A percentile compares a stretch with the other conserved stretches of the same genome.
Conservation (phyloP, 2,329 filamentous ascomycete species). For the Acephala macrosclerotiorum region DNA sequence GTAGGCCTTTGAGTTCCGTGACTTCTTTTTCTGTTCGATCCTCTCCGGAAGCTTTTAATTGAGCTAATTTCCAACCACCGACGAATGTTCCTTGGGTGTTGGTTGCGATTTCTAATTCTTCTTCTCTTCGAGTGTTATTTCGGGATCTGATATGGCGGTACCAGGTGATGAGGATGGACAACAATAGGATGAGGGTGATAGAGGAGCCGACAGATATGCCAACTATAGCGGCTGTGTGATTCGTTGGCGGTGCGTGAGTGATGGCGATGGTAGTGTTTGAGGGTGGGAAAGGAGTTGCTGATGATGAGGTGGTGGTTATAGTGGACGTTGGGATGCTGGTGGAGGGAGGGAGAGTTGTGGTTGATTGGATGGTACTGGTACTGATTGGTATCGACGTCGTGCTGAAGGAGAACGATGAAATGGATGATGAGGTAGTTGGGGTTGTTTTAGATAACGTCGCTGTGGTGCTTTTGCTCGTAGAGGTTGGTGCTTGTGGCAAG, state of each 20-base stretch:
- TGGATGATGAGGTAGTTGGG: background rate
- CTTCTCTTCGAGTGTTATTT: background rate
- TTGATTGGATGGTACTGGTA: background rate
- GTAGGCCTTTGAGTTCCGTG: background rate
- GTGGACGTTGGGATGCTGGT: background rate
- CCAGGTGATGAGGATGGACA: background rate
- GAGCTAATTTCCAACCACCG: background rate
- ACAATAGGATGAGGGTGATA: background rate
- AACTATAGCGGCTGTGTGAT: background rate
- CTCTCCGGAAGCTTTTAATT: background rate
- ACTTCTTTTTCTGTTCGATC: background rate
- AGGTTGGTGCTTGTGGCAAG: background rate
- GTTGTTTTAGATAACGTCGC: background rate
- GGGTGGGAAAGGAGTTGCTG: background rate
- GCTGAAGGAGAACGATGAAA: background rate
- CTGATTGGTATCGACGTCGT: background rate
- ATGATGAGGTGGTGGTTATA: background rate
- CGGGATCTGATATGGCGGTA: background rate
- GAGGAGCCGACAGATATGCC: background rate
- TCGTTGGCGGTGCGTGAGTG: background rate
- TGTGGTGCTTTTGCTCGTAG: background rate
- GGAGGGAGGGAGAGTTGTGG: background rate
- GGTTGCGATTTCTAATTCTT: background rate
- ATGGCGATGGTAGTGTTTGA: background rate
- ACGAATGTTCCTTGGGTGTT: conserved; percentile 5